Conservation (phyloP, 2,329 filamentous ascomycete species). For the Cryphonectria carpinicola region DNA sequence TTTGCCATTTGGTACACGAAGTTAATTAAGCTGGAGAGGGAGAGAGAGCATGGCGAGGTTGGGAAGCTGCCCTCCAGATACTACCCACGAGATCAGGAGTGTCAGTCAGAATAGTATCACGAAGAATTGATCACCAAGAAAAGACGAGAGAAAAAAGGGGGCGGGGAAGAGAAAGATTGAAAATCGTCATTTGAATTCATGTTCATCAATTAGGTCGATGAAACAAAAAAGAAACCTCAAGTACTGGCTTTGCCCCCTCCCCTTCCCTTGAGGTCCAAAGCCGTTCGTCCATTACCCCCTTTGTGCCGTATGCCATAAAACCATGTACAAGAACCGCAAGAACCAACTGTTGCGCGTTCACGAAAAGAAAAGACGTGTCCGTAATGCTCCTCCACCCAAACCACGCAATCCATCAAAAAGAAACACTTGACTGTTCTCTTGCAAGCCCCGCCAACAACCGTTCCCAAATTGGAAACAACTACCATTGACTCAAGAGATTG, state of each 20-base stretch:
- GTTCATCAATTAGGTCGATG: neutral
- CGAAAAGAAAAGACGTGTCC: neutral
- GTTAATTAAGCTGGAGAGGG: neutral
- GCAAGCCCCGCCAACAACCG: neutral
- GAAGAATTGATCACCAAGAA: neutral
- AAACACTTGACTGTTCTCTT: neutral
- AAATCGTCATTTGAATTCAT: neutral
- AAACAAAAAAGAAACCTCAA: neutral
- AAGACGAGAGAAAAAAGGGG: neutral
- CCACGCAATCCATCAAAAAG: neutral
- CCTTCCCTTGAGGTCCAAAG: neutral
- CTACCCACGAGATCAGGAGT: neutral
- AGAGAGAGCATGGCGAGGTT: neutral
- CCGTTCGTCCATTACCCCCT: neutral
- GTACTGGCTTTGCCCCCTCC: neutral
- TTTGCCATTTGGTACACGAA: neutral
- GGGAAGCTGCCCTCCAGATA: neutral
- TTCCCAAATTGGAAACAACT: neutral
- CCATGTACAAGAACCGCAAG: slow-evolving; percentile 8
- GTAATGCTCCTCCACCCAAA: neutral
- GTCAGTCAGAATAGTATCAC: neutral
- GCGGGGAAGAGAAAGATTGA: neutral
- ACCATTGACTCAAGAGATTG: neutral
- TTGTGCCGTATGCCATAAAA: neutral
- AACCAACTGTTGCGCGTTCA: neutral